Conservation (phyloP, 176 grass and related monocot genomes). For the Oryza punctata region DNA sequence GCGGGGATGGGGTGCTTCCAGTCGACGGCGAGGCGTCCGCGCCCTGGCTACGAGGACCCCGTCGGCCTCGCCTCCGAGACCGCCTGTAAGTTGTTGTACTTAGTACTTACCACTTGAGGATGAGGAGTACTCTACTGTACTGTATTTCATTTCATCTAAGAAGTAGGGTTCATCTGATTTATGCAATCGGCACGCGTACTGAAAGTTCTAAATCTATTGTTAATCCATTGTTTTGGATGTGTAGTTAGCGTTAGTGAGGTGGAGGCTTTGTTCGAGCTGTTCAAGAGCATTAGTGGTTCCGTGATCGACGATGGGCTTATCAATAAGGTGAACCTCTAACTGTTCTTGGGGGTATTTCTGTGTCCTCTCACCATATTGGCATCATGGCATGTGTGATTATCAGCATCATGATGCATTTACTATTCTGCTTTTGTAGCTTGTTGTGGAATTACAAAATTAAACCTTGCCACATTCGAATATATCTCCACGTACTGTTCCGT, state of each 20-base stretch:
- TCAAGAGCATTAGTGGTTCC: conserved; percentile 95
- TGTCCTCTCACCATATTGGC: background rate
- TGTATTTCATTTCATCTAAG: background rate
- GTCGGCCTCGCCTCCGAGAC: conserved; percentile 78
- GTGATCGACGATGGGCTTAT: conserved; percentile 88
- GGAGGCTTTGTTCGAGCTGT: conserved; percentile 89
- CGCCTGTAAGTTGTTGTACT: conserved; percentile 50
- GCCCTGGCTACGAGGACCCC: conserved; percentile 86
- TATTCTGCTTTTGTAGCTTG: background rate
- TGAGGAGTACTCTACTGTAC: background rate
- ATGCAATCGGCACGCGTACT: background rate
- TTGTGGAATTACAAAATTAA: background rate
- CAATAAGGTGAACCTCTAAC: conserved; percentile 66
- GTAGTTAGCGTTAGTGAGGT: conserved; percentile 92
- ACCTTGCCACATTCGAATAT: background rate
- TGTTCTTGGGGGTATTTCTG: background rate
- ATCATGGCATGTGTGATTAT: background rate
- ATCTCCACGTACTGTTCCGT: background rate
- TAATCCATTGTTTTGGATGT: conserved; percentile 16
- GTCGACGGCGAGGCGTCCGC: conserved; percentile 63
- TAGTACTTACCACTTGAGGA: background rate
- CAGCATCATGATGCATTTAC: background rate
- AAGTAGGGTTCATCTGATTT: background rate
- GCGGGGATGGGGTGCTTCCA: conserved; percentile 66
- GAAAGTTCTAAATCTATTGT: background rate